A percentile compares a stretch with the other conserved stretches of the same genome.
phyloP scores from a whole-genome alignment of 495 filamentous ascomycete genomes.

The Aspergillus bertholletiae region DNA sequence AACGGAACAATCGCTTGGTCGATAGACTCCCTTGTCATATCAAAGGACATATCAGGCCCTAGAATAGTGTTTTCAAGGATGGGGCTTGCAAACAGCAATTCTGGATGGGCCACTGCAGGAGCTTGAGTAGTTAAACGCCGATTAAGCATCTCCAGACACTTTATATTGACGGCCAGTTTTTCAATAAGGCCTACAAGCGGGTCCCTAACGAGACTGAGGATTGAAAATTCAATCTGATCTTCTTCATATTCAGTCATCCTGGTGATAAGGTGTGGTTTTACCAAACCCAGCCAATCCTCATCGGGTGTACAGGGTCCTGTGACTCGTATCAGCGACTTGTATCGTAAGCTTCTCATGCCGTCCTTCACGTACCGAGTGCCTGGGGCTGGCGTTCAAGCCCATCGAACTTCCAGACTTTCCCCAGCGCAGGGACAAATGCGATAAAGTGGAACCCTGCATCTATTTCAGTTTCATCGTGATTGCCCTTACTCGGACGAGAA shows the following conservation, averaged over 20 bases:
- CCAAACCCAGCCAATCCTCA: slow-evolving; percentile 49
- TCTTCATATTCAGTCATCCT: slow-evolving; percentile 52
- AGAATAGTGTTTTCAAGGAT: slow-evolving; percentile 22
- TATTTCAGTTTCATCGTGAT: slow-evolving; percentile 36
- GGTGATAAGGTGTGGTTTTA: slow-evolving; percentile 41
- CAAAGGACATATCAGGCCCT: slow-evolving; percentile 30
- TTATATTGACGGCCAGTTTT: slow-evolving; percentile 46
- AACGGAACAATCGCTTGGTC: slow-evolving; percentile 24
- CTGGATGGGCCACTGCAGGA: background rate
- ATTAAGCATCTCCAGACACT: slow-evolving; percentile 32
- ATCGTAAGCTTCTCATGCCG: background rate
- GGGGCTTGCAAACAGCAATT: background rate
- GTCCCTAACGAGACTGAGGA: slow-evolving; percentile 52
- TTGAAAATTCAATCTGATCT: slow-evolving; percentile 55
- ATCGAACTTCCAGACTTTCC: slow-evolving; percentile 84
- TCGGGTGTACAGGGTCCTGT: slow-evolving; percentile 29
- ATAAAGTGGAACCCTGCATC: slow-evolving; percentile 79
- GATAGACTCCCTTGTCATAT: slow-evolving; percentile 30
- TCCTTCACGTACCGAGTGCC: slow-evolving; percentile 54
- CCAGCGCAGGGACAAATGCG: slow-evolving; percentile 76
- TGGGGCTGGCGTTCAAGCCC: slow-evolving; percentile 74
- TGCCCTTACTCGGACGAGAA: slow-evolving; percentile 31
- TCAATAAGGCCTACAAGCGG: slow-evolving; percentile 40
- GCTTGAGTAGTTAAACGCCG: slow-evolving; percentile 23
- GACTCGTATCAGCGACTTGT: background rate